Conservation (phyloP, 345 rosid species). For the Euphorbia pulcherrima region DNA sequence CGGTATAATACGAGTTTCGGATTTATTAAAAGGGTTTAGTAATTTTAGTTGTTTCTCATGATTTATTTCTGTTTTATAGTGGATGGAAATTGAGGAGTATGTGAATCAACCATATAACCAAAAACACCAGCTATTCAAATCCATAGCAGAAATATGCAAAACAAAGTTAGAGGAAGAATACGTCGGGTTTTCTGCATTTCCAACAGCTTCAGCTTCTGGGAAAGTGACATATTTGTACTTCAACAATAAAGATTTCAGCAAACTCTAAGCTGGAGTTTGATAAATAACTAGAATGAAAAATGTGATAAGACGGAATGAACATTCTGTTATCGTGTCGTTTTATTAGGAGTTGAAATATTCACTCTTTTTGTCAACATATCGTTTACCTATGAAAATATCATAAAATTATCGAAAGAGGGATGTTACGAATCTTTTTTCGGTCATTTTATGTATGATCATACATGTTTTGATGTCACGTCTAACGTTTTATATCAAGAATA, state of each 20-base stretch:
- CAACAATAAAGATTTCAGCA: slow-evolving; percentile 33
- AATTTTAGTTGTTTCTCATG: neutral
- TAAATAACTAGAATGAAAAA: too few relatives aligned
- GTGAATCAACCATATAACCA: slow-evolving; percentile 50
- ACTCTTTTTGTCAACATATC: too few relatives aligned
- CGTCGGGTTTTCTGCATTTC: slow-evolving; percentile 45
- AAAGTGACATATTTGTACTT: slow-evolving; percentile 44
- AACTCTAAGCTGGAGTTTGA: too few relatives aligned
- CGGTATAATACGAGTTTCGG: neutral
- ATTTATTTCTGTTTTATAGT: slow-evolving; percentile 30
- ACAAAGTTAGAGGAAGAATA: slow-evolving; percentile 41
- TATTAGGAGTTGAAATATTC: too few relatives aligned
- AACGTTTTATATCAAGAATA: too few relatives aligned
- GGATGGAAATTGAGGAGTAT: slow-evolving; percentile 70
- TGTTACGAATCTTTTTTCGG: too few relatives aligned
- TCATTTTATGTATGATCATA: too few relatives aligned
- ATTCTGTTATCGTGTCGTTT: too few relatives aligned
- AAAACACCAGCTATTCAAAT: slow-evolving; percentile 39
- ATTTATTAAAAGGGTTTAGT: neutral
- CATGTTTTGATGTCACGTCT: too few relatives aligned
- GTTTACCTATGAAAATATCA: too few relatives aligned
- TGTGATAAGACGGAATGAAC: too few relatives aligned
- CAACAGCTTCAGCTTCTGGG: slow-evolving; percentile 43
- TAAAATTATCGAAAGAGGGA: too few relatives aligned
- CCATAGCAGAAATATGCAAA: slow-evolving; percentile 54